Conservation (phyloP, 2,329 filamentous ascomycete genomes). For the Fusarium sp. region DNA sequence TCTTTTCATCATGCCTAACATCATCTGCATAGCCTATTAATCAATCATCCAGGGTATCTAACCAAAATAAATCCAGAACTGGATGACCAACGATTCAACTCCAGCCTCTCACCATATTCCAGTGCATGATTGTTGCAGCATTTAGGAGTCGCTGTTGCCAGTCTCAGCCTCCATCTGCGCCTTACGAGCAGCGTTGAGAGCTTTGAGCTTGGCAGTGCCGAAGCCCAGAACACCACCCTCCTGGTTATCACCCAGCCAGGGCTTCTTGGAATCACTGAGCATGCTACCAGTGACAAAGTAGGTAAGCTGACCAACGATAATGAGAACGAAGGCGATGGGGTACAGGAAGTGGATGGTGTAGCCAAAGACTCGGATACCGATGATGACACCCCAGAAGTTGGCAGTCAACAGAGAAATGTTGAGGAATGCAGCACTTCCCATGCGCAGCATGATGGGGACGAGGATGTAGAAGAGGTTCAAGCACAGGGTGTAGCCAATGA, state of each 20-base stretch:
- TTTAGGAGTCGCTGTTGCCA: constrained; percentile 15
- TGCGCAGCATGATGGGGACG: constrained; percentile 87
- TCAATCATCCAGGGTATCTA: background rate
- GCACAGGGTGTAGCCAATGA: constrained; percentile 89
- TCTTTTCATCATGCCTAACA: background rate
- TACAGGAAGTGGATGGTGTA: constrained; percentile 88
- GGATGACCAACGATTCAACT: background rate
- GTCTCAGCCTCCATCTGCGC: constrained; percentile 51
- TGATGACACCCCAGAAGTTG: constrained; percentile 97
- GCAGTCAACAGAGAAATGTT: constrained; percentile 94
- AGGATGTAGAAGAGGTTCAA: constrained; percentile 88
- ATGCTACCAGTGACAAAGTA: constrained; percentile 89
- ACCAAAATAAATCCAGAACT: background rate
- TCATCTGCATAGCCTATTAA: no score
- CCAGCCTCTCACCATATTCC: background rate
- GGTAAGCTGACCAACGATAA: constrained; percentile 84
- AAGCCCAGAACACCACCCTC: constrained; percentile 82
- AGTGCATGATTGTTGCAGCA: no score
- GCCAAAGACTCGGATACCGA: constrained; percentile 88
- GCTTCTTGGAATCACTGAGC: constrained; percentile 90
- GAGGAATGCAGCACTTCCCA: constrained; percentile 93
- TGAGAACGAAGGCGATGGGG: constrained; percentile 93
- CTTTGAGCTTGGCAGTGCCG: constrained; percentile 86
- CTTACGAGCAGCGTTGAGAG: constrained; percentile 67
- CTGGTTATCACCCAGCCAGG: constrained; percentile 92